A percentile compares a stretch with the other conserved stretches of the same genome.
These are phyloP conservation scores for Aspergillus biplanus DNA, from an alignment of 495 filamentous ascomycete genomes.

Conservation along the genomic window DNA sequence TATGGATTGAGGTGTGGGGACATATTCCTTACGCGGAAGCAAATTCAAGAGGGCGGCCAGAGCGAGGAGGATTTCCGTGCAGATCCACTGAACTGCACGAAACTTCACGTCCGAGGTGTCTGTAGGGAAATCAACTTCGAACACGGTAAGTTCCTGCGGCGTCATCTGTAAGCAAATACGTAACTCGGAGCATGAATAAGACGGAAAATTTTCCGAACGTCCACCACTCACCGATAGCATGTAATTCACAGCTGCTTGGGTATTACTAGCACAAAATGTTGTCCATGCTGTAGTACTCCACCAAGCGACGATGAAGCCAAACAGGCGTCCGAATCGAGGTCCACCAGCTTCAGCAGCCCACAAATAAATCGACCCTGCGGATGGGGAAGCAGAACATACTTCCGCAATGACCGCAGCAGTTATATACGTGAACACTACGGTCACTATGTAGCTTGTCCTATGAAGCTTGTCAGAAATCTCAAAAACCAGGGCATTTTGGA, in stretches of 20 bases:
- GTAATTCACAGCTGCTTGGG: slow-evolving; percentile 57
- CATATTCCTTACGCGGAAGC: slow-evolving; percentile 40
- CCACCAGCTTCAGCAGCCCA: slow-evolving; percentile 62
- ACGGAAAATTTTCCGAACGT: no score
- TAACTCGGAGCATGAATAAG: background rate
- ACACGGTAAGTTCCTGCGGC: slow-evolving; percentile 54
- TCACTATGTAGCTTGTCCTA: slow-evolving; percentile 60
- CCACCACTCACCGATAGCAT: slow-evolving; percentile 51
- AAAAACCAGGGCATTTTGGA: background rate
- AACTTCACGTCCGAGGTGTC: slow-evolving; percentile 54
- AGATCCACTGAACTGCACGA: slow-evolving; percentile 60
- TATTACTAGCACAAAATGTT: slow-evolving; percentile 59
- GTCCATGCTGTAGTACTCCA: slow-evolving; percentile 65
- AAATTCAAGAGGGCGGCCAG: slow-evolving; percentile 50
- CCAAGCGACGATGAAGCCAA: slow-evolving; percentile 61
- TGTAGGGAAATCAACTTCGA: slow-evolving; percentile 52
- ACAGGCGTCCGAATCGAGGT: slow-evolving; percentile 52
- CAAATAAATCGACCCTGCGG: slow-evolving; percentile 60
- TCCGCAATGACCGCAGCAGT: slow-evolving; percentile 60
- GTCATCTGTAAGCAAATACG: slow-evolving; percentile 1
- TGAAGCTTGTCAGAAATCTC: background rate
- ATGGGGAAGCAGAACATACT: slow-evolving; percentile 58
- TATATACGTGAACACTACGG: slow-evolving; percentile 59
- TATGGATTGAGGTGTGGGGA: background rate
- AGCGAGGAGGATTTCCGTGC: slow-evolving; percentile 53